Base-by-base conservation (phyloP, 352 stramenopile species). In the Pythium grandisporangium region DNA sequence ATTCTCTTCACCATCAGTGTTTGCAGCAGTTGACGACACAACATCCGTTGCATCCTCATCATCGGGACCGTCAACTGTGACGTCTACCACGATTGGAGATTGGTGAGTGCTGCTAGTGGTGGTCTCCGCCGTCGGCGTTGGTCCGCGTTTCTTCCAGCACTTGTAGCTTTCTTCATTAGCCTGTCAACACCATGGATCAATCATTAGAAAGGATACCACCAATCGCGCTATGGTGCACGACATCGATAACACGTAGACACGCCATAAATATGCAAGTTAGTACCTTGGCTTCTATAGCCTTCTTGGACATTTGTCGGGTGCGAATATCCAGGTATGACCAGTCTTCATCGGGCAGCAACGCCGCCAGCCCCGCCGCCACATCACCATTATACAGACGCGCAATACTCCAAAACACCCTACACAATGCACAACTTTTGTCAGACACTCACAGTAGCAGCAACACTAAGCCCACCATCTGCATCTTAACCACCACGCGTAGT, bases 331-430 rank as follows among this genome's bases (percentile, higher is more conserved):
- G 57, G 34, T 82, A 94, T 5, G 72, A 79, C 78, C 78, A 94
- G 32, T 94, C 78, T 63, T 86, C 70, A 24, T 90, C 73, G 0
- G 78, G 81, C 33, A 88, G 47, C 27, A 94, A 53, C 7, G 68
- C 60, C n/a, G 56, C 61, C 23, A 94, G 39, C 11, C 77, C 81
- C 24, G 43, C 54, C 21, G 61, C 81, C 10, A 94, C 58, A 44
- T 91, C 68, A 20, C 81, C 81, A 53, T 73, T 51, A 39, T 89
- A 91, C 45, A 92, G 55, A 19, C 70, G 63, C 30, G 75, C 81
- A 38, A 94, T 74, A 39, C 55, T 87, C 81, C 81, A 94, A 62
- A 94, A 94, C 13, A 92, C 76, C 51, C 70, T 83, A 45, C 6
- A 37, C 14, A 17, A 46, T 30, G 14, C 37, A n/a, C n/a, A n/a